Percentiles rank a stretch among this genome's conserved stretches.
Evolutionary conservation across 1,284 basidiomycete genomes (phyloP).

Genomic region (Veloboletus limbatus): DNA sequence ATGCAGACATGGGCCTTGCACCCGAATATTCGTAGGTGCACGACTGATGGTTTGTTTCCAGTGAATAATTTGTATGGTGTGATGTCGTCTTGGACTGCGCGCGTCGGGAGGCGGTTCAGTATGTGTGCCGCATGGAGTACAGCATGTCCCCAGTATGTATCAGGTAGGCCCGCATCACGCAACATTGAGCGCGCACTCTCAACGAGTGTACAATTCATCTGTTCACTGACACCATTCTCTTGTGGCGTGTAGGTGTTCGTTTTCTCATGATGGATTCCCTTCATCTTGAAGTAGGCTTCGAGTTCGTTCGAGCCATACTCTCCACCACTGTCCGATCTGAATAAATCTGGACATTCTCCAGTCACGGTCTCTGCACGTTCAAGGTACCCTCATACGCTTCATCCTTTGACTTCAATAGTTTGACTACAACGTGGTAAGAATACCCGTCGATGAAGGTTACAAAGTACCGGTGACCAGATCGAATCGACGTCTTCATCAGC

Average conservation of each 20-base stretch:
- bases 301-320: background rate
- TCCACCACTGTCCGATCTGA: background rate
- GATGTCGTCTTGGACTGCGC: background rate
- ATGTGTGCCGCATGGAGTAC: conserved; percentile 23
- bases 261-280: conserved; percentile 8
- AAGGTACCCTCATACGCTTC: background rate
- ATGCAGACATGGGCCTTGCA: no score
- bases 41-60: background rate
- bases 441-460: conserved; percentile 10
- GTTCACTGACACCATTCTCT: conserved; percentile 6
- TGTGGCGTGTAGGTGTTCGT: conserved; percentile 12
- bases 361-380: background rate
- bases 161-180: background rate
- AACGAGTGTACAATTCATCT: conserved; percentile 4
- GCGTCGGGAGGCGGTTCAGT: conserved; percentile 25
- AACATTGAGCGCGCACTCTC: background rate
- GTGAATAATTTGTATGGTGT: conserved; percentile 1
- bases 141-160: conserved; percentile 14
- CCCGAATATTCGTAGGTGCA: no score
- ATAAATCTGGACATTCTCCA: background rate
- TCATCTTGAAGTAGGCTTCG: background rate
- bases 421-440: conserved; percentile 7
- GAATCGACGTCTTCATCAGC: background rate
- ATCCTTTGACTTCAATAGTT: conserved; percentile 1
- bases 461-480: conserved; percentile 2